A percentile compares a stretch with the other conserved stretches of the same genome.
These are phyloP conservation scores for Sutorius eximius DNA, from an alignment of 1,284 basidiomycete species.

Conservation along the genomic window DNA sequence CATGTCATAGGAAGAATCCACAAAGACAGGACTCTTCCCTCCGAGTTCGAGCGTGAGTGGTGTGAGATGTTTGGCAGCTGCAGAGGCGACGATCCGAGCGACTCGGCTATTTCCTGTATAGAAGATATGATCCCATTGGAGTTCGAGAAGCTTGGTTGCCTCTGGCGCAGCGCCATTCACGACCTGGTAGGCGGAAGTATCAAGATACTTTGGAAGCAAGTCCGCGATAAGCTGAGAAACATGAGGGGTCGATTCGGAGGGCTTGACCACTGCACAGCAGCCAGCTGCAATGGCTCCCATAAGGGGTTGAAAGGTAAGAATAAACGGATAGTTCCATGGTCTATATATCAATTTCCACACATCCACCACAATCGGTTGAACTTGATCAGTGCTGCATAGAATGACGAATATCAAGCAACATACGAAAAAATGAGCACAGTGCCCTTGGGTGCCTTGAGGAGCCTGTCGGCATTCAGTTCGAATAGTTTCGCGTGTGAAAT, in stretches of 20 bases:
- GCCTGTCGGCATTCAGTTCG: slow-evolving; percentile 11
- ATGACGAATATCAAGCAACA: slow-evolving; percentile 4
- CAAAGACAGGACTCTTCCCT: slow-evolving; percentile 64
- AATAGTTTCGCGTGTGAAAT: neutral
- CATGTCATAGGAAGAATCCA: slow-evolving; percentile 51
- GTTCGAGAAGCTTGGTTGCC: slow-evolving; percentile 49
- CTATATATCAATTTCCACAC: slow-evolving; percentile 23
- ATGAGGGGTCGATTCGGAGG: slow-evolving; percentile 59
- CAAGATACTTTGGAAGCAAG: slow-evolving; percentile 67
- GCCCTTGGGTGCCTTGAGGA: slow-evolving; percentile 48
- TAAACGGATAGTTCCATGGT: slow-evolving; percentile 58
- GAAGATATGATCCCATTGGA: slow-evolving; percentile 61
- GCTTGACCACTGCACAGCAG: slow-evolving; percentile 59
- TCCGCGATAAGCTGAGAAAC: slow-evolving; percentile 53
- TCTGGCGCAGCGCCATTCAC: slow-evolving; percentile 61
- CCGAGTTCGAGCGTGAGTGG: slow-evolving; percentile 67
- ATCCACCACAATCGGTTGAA: too few relatives aligned
- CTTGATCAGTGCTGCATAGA: too few relatives aligned
- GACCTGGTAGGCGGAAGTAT: slow-evolving; percentile 46
- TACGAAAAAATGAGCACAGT: slow-evolving; percentile 43
- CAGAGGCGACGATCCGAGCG: slow-evolving; percentile 59
- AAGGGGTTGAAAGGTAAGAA: slow-evolving; percentile 50
- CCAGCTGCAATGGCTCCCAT: slow-evolving; percentile 65
- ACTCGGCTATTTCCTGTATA: slow-evolving; percentile 46
- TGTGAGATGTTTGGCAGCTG: slow-evolving; percentile 64